A percentile compares a stretch with the other conserved stretches of the same genome.
phyloP scores from a whole-genome alignment of 2,329 filamentous ascomycete genomes.

The Monosporascus sp. region DNA sequence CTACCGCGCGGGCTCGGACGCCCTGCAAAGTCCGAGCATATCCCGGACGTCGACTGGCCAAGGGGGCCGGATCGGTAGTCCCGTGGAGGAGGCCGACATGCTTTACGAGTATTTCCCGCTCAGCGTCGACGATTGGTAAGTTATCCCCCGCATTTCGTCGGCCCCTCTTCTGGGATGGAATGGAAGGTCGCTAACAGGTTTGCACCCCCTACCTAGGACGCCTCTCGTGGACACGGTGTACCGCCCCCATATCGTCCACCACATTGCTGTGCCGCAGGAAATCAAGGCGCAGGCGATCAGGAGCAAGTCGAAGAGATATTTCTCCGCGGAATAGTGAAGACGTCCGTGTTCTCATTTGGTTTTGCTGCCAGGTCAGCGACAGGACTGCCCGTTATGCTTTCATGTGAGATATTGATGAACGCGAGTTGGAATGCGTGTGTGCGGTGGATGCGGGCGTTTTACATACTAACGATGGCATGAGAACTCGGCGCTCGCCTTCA shows the following conservation, averaged over 20 bases:
- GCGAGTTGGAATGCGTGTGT: neutral
- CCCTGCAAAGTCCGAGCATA: slow-evolving; percentile 42
- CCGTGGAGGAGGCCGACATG: slow-evolving; percentile 73
- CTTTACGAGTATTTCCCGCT: slow-evolving; percentile 95
- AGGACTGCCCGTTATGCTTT: neutral
- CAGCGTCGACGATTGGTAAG: slow-evolving; percentile 78
- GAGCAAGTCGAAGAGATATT: slow-evolving; percentile 67
- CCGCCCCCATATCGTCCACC: slow-evolving; percentile 83
- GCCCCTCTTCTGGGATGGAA: neutral
- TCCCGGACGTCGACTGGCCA: slow-evolving; percentile 28
- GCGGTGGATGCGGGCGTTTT: neutral
- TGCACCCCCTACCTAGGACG: slow-evolving; percentile 8
- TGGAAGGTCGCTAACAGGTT: neutral
- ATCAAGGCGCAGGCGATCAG: slow-evolving; percentile 64
- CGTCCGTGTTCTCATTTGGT: neutral
- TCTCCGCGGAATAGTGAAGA: slow-evolving; percentile 53
- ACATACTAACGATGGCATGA: neutral
- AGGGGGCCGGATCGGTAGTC: slow-evolving; percentile 46
- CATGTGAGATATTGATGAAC: neutral
- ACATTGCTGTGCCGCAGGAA: slow-evolving; percentile 67
- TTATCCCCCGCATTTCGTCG: neutral
- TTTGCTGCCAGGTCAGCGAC: neutral
- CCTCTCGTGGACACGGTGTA: slow-evolving; percentile 26
- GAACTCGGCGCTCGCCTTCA: neutral
- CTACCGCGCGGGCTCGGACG: slow-evolving; percentile 44